Conservation (phyloP, 805 yeast species). For the Lachancea meyersii region DNA sequence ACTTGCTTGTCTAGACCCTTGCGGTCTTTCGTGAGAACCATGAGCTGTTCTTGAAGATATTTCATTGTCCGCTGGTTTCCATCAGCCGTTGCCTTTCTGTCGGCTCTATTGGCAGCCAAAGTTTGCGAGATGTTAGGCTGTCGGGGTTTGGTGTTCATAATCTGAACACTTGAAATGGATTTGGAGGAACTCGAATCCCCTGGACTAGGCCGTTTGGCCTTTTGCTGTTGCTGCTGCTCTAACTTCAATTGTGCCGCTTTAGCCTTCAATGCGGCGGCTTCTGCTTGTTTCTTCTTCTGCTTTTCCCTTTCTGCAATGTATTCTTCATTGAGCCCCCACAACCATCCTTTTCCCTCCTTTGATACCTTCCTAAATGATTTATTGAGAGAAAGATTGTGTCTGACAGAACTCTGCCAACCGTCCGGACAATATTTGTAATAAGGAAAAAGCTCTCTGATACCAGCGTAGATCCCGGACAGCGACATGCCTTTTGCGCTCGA, state of each 20-base stretch:
- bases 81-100: slow-evolving; percentile 25
- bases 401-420: slow-evolving; percentile 95
- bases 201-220: slow-evolving; percentile 23
- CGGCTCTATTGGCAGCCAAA: slow-evolving; percentile 29
- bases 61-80: slow-evolving; percentile 56
- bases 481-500: slow-evolving; percentile 71
- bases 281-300: slow-evolving; percentile 60
- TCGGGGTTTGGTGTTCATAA: slow-evolving; percentile 14
- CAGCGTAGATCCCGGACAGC: slow-evolving; percentile 76
- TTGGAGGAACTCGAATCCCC: slow-evolving; percentile 19
- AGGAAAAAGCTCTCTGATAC: slow-evolving; percentile 82
- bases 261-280: slow-evolving; percentile 54
- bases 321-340: slow-evolving; percentile 87
- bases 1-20: slow-evolving; percentile 73
- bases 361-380: slow-evolving; percentile 77
- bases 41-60: slow-evolving; percentile 79
- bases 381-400: slow-evolving; percentile 82
- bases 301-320: slow-evolving; percentile 77
- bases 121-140: slow-evolving; percentile 35
- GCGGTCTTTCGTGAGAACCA: slow-evolving; percentile 70
- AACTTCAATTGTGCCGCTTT: slow-evolving; percentile 48
- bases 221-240: slow-evolving; percentile 45
- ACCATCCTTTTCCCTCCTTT: slow-evolving; percentile 89
- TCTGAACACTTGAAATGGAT: slow-evolving; percentile 4
- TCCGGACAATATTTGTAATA: slow-evolving; percentile 90